Evolutionary conservation across 2,329 filamentous ascomycete genomes (phyloP), one percentile per base, ranked within the genome.

Genomic region (Colletotrichum liriopes): DNA sequence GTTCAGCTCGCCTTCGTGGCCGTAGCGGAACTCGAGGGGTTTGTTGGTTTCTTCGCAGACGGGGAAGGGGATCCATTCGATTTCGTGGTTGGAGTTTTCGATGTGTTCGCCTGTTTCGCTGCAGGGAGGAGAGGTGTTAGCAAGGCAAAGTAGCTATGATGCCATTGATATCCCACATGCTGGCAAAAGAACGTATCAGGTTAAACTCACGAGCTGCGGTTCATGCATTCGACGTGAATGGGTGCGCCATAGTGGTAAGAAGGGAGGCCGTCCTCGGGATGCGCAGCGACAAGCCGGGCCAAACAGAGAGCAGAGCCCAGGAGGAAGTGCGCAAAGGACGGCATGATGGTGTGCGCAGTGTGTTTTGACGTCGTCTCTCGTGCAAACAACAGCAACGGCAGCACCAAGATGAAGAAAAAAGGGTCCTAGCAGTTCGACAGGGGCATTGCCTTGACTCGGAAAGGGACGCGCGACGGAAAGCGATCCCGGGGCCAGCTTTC

Each of bases 21-120:
- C 95, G 85, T 98, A 98, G 81, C 90, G 89, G 81, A 99, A 92
- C 78, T 96, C 91, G 77, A 99, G 91, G 0, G 95, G 92, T 61
- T 90, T 88, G 54, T 87, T 87, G 16, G 96, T 98, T 83, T 98
- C 96, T 83, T 95, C 93, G 89, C 96, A 98, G 43, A 88, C 87
- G 32, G 94, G 94, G 82, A 98, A 98, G 49, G 96, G 94, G 55
- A 96, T 92, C 88, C 96, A 98, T 88, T 97, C 89, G 68, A 98
- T 90, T 81, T 97, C 93, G 79, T 96, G 92, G 75, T 92, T 87
- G 45, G 88, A 87, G 80, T 97, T 91, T 79, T 94, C 93, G 79
- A 98, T 92, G 86, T 97, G 94, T 82, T 97, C 94, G 81, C 94
- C 94, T 11, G 93, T 96, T 77, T 97, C 94, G 78, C 94, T 96